Evolutionary conservation across 1,284 basidiomycete genomes (phyloP), one percentile per base, ranked within the genome.

Genomic region (Ceratobasidium sp.): DNA sequence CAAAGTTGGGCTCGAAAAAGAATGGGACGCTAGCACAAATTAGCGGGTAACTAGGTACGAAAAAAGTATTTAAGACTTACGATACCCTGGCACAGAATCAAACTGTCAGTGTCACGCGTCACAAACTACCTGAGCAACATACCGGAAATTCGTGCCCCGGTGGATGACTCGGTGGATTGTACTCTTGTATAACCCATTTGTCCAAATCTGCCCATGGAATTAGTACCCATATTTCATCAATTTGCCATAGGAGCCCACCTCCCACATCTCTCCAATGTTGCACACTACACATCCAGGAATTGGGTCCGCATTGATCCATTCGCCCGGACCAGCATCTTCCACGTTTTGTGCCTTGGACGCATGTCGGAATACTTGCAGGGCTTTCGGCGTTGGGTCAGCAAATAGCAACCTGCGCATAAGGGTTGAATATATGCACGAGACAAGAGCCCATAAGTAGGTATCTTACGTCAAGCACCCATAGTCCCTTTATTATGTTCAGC

Each of bases 1-100:
- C 80, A 74, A 91, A 91, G 71, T 90, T 91, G 0, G 92, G 92
- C 76, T 94, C 92, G 73, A 90, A 94, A 81, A 94, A 94, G 78
- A 94, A 94, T 0, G 92, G 92, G 40, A 94, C 83, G 6, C 90
- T 83, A 70, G 60, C 34, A n/a, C 34, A 49, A 10, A 25, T 8
- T 40, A 17, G 3, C 17, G 54, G 15, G 27, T 31, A 35, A 52
- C 68, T 12, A 54, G 8, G 32, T 49, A 58, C 10, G 38, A 27
- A 42, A 45, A 29, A n/a, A 53, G 53, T 27, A 50, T 32, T n/a
- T 27, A n/a, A n/a, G n/a, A 83, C 84, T 76, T 75, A 86, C 86
- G 88, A 90, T 56, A 89, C 80, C 4, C 87, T 89, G n/a, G 5
- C 50, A 17, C 27, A 17, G 25, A 57, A 17, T 31, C 31, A 40